Conservation (phyloP, 78 protist species). For the Dictyostelium capitatum region DNA sequence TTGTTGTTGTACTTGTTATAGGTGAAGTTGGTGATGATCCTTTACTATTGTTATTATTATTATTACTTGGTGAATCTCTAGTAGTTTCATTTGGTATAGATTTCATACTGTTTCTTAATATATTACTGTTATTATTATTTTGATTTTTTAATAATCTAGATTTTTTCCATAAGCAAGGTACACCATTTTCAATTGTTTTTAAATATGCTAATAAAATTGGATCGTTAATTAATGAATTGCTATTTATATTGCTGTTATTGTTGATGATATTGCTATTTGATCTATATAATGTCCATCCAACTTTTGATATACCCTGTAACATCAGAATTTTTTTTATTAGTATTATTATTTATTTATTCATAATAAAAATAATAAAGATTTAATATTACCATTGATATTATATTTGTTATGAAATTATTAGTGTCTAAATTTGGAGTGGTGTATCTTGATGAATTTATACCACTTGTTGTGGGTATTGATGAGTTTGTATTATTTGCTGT, state of each 20-base stretch:
- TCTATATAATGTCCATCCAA: slow-evolving; percentile 34
- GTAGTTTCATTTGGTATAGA: neutral
- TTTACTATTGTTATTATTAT: neutral
- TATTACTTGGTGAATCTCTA: neutral
- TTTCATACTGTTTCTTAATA: neutral
- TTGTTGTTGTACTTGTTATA: neutral
- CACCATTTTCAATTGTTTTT: slow-evolving; percentile 44
- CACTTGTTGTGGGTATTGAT: neutral
- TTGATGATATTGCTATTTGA: neutral
- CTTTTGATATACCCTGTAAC: slow-evolving; percentile 28
- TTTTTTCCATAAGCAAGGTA: slow-evolving; percentile 73
- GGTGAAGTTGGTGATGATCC: neutral
- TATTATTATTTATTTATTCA: neutral
- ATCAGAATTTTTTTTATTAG: neutral
- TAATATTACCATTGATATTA: slow-evolving; percentile 2
- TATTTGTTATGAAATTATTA: slow-evolving; percentile 4
- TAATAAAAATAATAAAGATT: too few species aligned
- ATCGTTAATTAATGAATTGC: slow-evolving; percentile 14
- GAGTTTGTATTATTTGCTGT: neutral
- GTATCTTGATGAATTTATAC: neutral
- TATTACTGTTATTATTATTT: neutral
- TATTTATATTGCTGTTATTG: neutral
- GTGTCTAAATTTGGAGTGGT: neutral
- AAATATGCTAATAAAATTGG: slow-evolving; percentile 42
- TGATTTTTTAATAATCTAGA: neutral